Evolutionary conservation across 1,139 yeast genomes (phyloP).

Genomic region (Meyerozyma guilliermondii): DNA sequence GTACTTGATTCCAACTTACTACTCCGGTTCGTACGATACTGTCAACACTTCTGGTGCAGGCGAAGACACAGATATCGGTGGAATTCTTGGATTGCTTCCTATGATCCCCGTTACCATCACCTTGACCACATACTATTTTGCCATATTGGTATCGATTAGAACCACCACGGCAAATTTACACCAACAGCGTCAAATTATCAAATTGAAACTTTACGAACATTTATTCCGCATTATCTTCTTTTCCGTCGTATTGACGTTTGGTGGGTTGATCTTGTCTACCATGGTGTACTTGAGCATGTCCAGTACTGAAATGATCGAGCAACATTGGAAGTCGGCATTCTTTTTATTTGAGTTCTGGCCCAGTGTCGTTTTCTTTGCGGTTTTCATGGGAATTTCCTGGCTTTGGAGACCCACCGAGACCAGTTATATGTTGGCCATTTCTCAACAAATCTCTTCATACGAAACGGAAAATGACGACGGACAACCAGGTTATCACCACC

Average conservation of each 20-base stretch:
- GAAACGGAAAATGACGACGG: slow-evolving; percentile 24
- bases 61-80: slow-evolving; percentile 14
- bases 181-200: slow-evolving; percentile 87
- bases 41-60: slow-evolving; percentile 18
- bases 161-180: slow-evolving; percentile 68
- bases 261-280: slow-evolving; percentile 66
- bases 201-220: slow-evolving; percentile 77
- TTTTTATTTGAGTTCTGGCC: slow-evolving; percentile 95
- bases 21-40: slow-evolving; percentile 34
- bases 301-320: slow-evolving; percentile 71
- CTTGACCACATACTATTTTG: slow-evolving; percentile 67
- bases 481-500: slow-evolving; percentile 25
- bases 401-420: slow-evolving; percentile 98
- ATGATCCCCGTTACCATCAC: slow-evolving; percentile 69
- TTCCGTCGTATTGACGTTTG: slow-evolving; percentile 47
- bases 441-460: slow-evolving; percentile 80
- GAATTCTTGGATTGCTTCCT: slow-evolving; percentile 32
- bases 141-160: slow-evolving; percentile 69
- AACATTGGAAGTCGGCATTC: slow-evolving; percentile 89
- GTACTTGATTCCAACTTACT: slow-evolving; percentile 67
- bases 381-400: slow-evolving; percentile 80
- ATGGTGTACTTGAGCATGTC: slow-evolving; percentile 72
- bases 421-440: slow-evolving; percentile 89
- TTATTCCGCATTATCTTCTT: slow-evolving; percentile 70
- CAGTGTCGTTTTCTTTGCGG: slow-evolving; percentile 76